Conservation (phyloP, 2,329 filamentous ascomycete genomes). For the Trichoderma simmonsii region DNA sequence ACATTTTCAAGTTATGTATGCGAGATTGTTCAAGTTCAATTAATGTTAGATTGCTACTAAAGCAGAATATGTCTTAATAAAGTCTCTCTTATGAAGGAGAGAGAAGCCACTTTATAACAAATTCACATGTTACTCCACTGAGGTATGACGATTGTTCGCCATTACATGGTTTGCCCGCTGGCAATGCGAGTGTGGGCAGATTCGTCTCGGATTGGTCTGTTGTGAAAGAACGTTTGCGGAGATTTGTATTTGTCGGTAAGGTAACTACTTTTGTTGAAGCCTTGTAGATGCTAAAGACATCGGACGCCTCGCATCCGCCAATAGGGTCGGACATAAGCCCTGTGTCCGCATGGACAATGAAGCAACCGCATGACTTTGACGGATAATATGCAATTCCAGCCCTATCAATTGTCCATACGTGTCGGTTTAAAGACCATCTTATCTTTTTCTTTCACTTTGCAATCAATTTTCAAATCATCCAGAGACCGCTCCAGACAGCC, state of each 20-base stretch:
- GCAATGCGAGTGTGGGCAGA: neutral
- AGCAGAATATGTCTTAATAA: neutral
- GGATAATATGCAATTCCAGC: neutral
- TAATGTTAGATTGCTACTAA: neutral
- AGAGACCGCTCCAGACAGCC: neutral
- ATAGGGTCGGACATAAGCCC: neutral
- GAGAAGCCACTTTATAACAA: neutral
- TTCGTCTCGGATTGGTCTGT: neutral
- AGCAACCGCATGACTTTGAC: neutral
- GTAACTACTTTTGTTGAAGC: neutral
- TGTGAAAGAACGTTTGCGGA: neutral
- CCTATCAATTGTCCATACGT: neutral
- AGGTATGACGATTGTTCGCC: neutral
- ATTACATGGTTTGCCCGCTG: neutral
- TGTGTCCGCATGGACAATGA: neutral
- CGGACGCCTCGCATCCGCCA: neutral
- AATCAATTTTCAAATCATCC: neutral
- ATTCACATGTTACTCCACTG: neutral
- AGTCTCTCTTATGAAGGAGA: neutral
- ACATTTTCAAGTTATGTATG: neutral
- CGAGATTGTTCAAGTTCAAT: neutral
- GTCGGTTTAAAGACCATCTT: neutral
- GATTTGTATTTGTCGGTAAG: neutral
- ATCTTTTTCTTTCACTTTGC: neutral
- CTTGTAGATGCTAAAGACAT: neutral